phyloP scores from a whole-genome alignment of 768 basidiomycete species.

The Austroboletus festivus region DNA sequence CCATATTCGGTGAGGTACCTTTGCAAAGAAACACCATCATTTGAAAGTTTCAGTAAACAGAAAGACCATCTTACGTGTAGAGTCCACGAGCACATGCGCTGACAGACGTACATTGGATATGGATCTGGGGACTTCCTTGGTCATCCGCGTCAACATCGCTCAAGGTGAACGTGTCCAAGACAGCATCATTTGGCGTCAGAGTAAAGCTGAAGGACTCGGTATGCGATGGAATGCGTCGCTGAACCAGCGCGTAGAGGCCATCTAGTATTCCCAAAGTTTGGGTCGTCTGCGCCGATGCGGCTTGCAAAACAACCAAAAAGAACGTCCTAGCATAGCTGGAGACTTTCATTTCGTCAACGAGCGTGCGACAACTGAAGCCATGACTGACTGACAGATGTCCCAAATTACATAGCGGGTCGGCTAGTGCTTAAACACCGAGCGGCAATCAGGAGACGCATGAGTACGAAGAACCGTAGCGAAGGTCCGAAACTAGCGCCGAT shows the following conservation, averaged over 20 bases:
- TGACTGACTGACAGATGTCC: too few relatives aligned
- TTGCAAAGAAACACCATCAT: not conserved
- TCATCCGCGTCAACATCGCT: slow-evolving; percentile 20
- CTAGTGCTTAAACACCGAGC: too few relatives aligned
- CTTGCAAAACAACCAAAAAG: not conserved
- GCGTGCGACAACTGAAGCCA: too few relatives aligned
- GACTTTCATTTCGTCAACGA: too few relatives aligned
- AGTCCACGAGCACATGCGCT: slow-evolving; percentile 39
- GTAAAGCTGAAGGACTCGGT: slow-evolving; percentile 31
- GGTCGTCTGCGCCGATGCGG: not conserved
- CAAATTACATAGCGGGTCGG: too few relatives aligned
- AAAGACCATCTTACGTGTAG: slow-evolving; percentile 31
- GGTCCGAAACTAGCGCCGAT: too few relatives aligned
- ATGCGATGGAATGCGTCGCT: slow-evolving; percentile 36
- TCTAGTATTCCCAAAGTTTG: slow-evolving; percentile 11
- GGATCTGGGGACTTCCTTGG: slow-evolving; percentile 16
- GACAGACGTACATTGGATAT: slow-evolving; percentile 34
- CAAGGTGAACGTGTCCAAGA: slow-evolving; percentile 33
- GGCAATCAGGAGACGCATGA: too few relatives aligned
- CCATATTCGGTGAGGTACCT: slow-evolving; percentile 38
- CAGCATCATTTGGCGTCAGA: slow-evolving; percentile 17
- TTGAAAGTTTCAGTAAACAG: not conserved
- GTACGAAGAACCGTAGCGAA: too few relatives aligned
- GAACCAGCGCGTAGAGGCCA: slow-evolving; percentile 34
- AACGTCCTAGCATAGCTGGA: not conserved